Base-by-base conservation (phyloP, 306 rosid genomes). In the Spatholobus suberectus region DNA sequence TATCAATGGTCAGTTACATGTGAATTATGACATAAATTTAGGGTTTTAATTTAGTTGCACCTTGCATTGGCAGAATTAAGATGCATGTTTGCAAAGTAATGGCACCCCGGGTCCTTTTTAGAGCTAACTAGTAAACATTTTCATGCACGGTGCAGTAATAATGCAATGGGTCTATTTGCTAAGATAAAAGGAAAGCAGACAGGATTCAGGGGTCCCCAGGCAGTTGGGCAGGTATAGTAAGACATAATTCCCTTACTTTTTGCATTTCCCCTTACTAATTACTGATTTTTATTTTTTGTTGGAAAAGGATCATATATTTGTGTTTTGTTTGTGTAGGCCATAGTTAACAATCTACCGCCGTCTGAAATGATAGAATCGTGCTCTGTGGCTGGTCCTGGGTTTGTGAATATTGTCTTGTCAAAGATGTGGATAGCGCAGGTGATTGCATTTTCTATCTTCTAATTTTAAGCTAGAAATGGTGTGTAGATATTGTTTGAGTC, bases 351-450 rank as follows among this genome's bases (percentile, higher is more conserved):
- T 87, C 90, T 92, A 73, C 95, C 97, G 14, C 77, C 79, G 37
- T 92, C 94, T 13, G 95, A 89, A 61, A 83, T 94, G 78, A 43
- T 87, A 73, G 86, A 87, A 34, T 81, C 88, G 0, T 87, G 90
- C 76, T 81, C 86, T 41, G 86, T 84, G 7, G 90, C 84, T 68
- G 88, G 88, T 41, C 88, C 86, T 15, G 88, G 92, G 73, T 89
- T 86, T 83, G 92, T 89, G 74, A 89, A 89, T 79, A 76, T 86
- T 18, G 62, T 78, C 27, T 70, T 95, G 82, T 89, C 98, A n/a
- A 93, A 80, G 80, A 79, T 76, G 44, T 95, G 97, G 97, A 84
- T 93, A 44, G 93, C 98, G 47, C 87, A 93, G 95, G 98, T 92
- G 73, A 49, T 51, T 76, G 27, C 69, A 17, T 78, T 62, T 54